Evolutionary conservation across 2,329 filamentous ascomycete species (phyloP).

Genomic region (Beauveria medogensis): DNA sequence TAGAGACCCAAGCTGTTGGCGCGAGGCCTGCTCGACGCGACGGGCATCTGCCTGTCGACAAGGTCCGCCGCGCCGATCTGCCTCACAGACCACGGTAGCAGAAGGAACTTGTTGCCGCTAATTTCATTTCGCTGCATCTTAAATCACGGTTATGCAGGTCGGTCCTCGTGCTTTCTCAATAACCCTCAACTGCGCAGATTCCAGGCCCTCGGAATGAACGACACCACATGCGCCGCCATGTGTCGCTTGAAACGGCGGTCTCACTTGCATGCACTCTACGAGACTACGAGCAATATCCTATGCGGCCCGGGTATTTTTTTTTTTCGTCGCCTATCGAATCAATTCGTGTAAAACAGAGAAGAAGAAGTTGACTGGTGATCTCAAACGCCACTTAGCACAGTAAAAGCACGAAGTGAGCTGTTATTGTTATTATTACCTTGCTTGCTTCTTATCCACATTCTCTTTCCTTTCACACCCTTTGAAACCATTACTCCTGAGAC

Average conservation of each 20-base stretch:
- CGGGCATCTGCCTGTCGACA: not conserved
- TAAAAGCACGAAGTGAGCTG: no score
- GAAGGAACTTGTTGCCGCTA: not conserved
- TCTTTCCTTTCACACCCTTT: not conserved
- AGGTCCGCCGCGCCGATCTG: not conserved
- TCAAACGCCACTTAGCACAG: not conserved
- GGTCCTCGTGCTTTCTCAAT: not conserved
- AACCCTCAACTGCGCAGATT: not conserved
- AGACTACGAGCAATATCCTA: not conserved
- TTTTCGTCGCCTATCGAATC: not conserved
- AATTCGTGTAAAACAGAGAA: no score
- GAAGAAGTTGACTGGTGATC: not conserved
- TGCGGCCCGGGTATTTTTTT: not conserved
- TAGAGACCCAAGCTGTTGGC: constrained; percentile 5
- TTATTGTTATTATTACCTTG: not conserved
- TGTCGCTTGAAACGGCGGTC: not conserved
- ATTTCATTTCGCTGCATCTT: not conserved
- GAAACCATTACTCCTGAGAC: not conserved
- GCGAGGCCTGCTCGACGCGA: not conserved
- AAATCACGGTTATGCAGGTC: not conserved
- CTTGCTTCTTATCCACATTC: not conserved
- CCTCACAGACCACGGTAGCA: not conserved
- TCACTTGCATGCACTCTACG: not conserved
- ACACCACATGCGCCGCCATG: constrained; percentile 4
- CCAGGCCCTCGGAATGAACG: constrained; percentile 9